These are phyloP conservation scores for Jatropha curcas DNA, from an alignment of 345 rosid species.

Conservation along the genomic window DNA sequence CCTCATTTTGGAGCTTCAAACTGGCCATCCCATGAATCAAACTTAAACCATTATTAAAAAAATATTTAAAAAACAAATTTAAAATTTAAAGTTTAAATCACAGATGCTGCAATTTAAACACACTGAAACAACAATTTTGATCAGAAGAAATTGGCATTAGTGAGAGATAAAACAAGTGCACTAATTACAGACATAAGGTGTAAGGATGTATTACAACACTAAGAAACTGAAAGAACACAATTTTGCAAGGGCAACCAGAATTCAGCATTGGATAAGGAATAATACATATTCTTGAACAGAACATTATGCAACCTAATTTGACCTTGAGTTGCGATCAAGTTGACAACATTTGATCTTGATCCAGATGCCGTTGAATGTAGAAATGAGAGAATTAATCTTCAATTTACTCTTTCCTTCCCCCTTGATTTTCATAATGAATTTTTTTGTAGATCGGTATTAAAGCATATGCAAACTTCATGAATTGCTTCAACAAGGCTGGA, in stretches of 20 bases:
- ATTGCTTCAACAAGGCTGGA: not conserved
- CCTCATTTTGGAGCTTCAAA: not conserved
- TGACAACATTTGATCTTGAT: not conserved
- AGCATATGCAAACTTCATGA: not conserved
- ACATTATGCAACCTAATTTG: not conserved
- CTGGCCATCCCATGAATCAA: not conserved
- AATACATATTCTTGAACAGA: not conserved
- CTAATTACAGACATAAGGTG: not conserved
- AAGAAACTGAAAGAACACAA: not conserved
- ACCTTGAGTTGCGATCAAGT: not conserved
- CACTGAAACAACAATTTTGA: not conserved
- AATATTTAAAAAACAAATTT: no score
- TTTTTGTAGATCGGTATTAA: not conserved
- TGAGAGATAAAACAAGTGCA: not conserved
- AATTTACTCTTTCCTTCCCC: not conserved
- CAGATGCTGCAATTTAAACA: not conserved
- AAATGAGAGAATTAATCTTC: not conserved
- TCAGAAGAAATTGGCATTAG: not conserved
- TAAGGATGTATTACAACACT: not conserved
- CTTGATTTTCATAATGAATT: no score
- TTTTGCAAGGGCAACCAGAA: not conserved
- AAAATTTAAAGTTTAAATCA: not conserved
- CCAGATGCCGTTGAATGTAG: not conserved
- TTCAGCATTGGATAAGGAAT: not conserved
- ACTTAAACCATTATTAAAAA: no score